phyloP scores from a whole-genome alignment of 495 filamentous ascomycete species.

The Bacidia gigantensis region DNA sequence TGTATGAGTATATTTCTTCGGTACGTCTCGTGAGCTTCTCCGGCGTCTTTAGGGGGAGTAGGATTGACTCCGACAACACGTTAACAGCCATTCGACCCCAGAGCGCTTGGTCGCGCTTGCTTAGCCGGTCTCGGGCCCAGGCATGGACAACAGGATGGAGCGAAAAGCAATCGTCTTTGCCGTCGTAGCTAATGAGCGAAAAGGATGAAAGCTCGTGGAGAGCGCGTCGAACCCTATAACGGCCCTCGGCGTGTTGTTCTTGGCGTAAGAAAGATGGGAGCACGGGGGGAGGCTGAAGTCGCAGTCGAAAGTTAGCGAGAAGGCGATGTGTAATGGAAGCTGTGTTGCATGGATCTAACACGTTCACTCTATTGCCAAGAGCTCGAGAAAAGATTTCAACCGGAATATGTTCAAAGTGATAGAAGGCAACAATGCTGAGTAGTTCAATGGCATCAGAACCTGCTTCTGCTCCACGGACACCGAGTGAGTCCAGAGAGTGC shows the following conservation, averaged over 20 bases:
- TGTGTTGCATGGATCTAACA: not conserved
- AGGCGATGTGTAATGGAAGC: not conserved
- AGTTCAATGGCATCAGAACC: conserved; percentile 18
- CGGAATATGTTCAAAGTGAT: conserved; percentile 20
- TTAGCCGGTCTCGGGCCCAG: conserved; percentile 23
- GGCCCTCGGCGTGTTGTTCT: conserved; percentile 2
- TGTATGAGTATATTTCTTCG: conserved; percentile 20
- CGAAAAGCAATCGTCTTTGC: conserved; percentile 18
- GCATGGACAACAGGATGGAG: conserved; percentile 25
- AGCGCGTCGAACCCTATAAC: conserved; percentile 10
- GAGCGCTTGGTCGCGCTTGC: conserved; percentile 21
- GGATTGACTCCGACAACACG: conserved; percentile 19
- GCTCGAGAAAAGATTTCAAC: conserved; percentile 20
- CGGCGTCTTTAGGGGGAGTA: conserved; percentile 20
- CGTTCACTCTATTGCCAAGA: conserved; percentile 9
- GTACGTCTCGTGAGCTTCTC: conserved; percentile 13
- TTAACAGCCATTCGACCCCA: conserved; percentile 23
- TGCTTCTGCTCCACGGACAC: conserved; percentile 10
- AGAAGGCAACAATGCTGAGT: conserved; percentile 20
- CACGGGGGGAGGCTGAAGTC: conserved; percentile 13
- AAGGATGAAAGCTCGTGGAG: conserved; percentile 20
- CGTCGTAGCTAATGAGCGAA: conserved; percentile 22
- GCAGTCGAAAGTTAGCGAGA: not conserved
- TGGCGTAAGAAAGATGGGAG: conserved; percentile 11
- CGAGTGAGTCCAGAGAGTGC: conserved; percentile 17